Percentiles rank a stretch among this genome's conserved stretches.
Conservation (phyloP, 257 asterid genomes). For the Cinchona pubescens region DNA sequence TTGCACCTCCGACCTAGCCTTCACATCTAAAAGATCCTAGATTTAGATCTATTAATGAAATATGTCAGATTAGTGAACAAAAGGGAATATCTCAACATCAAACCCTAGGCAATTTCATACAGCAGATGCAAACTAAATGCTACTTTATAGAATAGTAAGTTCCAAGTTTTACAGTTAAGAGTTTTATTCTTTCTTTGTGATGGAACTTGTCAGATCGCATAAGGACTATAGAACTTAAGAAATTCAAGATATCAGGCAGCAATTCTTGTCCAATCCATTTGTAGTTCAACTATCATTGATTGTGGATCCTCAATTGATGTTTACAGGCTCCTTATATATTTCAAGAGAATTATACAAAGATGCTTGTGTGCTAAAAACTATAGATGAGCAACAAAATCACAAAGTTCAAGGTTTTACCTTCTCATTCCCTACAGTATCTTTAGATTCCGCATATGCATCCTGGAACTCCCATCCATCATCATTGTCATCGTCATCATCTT, state of each 20-base stretch:
- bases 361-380: background rate
- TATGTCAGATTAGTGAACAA: background rate
- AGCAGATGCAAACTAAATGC: background rate
- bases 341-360: slow-evolving; percentile 4
- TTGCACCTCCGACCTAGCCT: slow-evolving; percentile 43
- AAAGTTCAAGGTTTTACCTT: slow-evolving; percentile 35
- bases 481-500: slow-evolving; percentile 45
- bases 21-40: slow-evolving; percentile 25
- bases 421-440: slow-evolving; percentile 26
- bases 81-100: background rate
- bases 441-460: slow-evolving; percentile 48
- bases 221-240: background rate
- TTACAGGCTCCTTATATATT: slow-evolving; percentile 13
- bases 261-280: slow-evolving; percentile 19
- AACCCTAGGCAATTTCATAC: background rate
- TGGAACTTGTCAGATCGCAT: background rate
- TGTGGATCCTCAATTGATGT: slow-evolving; percentile 17
- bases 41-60: slow-evolving; percentile 27
- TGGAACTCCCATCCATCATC: slow-evolving; percentile 74
- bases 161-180: background rate
- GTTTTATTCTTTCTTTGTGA: background rate
- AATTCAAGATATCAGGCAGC: background rate
- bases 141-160: background rate
- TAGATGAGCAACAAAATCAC: slow-evolving; percentile 3
- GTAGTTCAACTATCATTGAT: slow-evolving; percentile 1